phyloP scores from a whole-genome alignment of 257 asterid species.

The Scutellaria galericulata region DNA sequence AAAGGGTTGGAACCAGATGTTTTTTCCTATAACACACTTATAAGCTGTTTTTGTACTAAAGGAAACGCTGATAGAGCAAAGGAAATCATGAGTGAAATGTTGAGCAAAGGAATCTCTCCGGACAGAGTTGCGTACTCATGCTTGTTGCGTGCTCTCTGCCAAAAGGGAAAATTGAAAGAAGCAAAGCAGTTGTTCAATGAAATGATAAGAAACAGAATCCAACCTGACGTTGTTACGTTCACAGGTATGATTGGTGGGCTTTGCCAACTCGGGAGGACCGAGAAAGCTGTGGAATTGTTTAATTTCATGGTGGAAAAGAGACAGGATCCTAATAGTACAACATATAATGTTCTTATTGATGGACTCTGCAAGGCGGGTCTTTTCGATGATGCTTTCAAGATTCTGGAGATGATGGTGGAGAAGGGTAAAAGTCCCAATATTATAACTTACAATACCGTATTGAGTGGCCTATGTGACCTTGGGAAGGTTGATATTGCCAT shows the following conservation, averaged over 20 bases:
- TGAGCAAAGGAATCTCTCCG: conserved; percentile 59
- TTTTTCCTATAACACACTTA: conserved; percentile 47
- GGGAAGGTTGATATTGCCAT: conserved; percentile 61
- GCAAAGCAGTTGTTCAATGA: conserved; percentile 54
- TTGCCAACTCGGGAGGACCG: conserved; percentile 51
- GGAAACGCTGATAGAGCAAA: conserved; percentile 59
- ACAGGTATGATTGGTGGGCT: conserved; percentile 63
- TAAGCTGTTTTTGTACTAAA: conserved; percentile 54
- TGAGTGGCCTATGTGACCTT: conserved; percentile 57
- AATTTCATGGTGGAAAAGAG: conserved; percentile 64
- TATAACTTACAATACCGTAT: conserved; percentile 57
- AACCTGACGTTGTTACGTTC: conserved; percentile 61
- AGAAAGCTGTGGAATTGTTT: conserved; percentile 61
- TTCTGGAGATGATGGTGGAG: conserved; percentile 58
- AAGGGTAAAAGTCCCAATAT: conserved; percentile 57
- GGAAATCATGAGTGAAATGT: conserved; percentile 59
- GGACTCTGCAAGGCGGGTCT: conserved; percentile 66
- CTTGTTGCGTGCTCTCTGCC: conserved; percentile 61
- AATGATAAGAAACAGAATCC: conserved; percentile 58
- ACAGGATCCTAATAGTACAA: conserved; percentile 50
- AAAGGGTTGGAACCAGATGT: conserved; percentile 57
- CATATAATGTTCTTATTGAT: conserved; percentile 57
- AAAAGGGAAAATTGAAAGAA: conserved; percentile 60
- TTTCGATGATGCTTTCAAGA: conserved; percentile 52
- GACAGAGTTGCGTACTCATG: conserved; percentile 57